Evolutionary conservation across 345 rosid species (phyloP).

Genomic region (Schrenkiella parvula): DNA sequence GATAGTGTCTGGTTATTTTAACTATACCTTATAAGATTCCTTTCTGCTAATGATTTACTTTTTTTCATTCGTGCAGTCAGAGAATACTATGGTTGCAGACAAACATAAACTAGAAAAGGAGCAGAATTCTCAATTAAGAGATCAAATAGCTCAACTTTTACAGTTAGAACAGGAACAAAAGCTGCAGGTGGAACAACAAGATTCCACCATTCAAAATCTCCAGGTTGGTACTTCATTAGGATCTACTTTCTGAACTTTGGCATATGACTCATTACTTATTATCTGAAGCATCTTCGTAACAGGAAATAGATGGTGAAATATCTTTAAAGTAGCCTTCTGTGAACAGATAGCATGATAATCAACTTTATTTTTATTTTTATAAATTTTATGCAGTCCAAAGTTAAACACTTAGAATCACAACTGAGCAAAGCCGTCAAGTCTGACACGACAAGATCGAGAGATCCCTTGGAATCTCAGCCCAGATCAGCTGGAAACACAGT

Average conservation of each 20-base stretch:
- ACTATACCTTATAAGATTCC: not conserved
- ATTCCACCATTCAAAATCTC: constrained; percentile 71
- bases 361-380: not conserved
- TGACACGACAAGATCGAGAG: constrained; percentile 39
- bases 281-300: not conserved
- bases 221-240: constrained; percentile 47
- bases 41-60: not conserved
- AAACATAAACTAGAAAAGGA: constrained; percentile 78
- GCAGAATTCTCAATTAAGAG: constrained; percentile 74
- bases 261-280: not conserved
- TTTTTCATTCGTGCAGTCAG: constrained; percentile 59
- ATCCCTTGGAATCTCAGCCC: constrained; percentile 40
- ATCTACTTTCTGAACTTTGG: constrained; percentile 6
- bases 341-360: constrained; percentile 9
- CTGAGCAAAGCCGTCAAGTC: constrained; percentile 58
- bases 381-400: constrained; percentile 50
- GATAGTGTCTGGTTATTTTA: not conserved
- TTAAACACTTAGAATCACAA: constrained; percentile 65
- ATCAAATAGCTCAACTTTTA: constrained; percentile 66
- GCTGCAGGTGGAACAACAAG: constrained; percentile 62
- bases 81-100: constrained; percentile 74
- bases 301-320: not conserved
- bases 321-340: constrained; percentile 9
- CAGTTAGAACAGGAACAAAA: constrained; percentile 75
- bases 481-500: constrained; percentile 47